Evolutionary conservation across 495 filamentous ascomycete species (phyloP).

Genomic region (Rhizodiscina lignyota): DNA sequence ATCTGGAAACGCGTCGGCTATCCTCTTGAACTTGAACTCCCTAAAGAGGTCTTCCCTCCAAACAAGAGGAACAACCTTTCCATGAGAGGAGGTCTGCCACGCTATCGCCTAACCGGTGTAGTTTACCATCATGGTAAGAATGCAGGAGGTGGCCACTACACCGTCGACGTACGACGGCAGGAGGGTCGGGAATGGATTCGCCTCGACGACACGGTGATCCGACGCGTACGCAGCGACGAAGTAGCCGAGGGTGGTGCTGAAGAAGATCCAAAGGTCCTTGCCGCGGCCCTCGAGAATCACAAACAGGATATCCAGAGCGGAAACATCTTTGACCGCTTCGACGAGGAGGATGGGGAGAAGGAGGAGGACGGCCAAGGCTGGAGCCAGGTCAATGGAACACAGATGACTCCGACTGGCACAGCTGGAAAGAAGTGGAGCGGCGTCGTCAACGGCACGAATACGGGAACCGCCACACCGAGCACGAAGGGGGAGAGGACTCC

Average conservation of each 20-base stretch:
- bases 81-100: slow-evolving; percentile 36
- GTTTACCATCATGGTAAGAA: slow-evolving; percentile 97
- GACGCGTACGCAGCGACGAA: slow-evolving; percentile 71
- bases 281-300: slow-evolving; percentile 44
- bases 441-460: too few species aligned
- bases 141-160: slow-evolving; percentile 90
- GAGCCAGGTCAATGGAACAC: slow-evolving; percentile 62
- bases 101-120: slow-evolving; percentile 75
- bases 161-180: slow-evolving; percentile 85
- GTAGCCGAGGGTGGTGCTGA: slow-evolving; percentile 76
- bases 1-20: slow-evolving; percentile 98
- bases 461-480: slow-evolving; percentile 38
- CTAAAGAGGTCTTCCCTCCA: slow-evolving; percentile 75
- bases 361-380: slow-evolving; percentile 45
- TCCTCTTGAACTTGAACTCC: slow-evolving; percentile 85
- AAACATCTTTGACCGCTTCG: slow-evolving; percentile 58
- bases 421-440: slow-evolving; percentile 51
- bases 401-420: slow-evolving; percentile 24
- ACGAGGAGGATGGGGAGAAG: slow-evolving; percentile 46
- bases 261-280: slow-evolving; percentile 55
- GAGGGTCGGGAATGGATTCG: slow-evolving; percentile 91
- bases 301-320: slow-evolving; percentile 37
- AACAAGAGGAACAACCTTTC: slow-evolving; percentile 48
- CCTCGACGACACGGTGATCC: slow-evolving; percentile 83
- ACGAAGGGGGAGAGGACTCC: slow-evolving; percentile 45